These are phyloP conservation scores for Tremella mesenterica DNA, from an alignment of 768 basidiomycete species.

Conservation along the genomic window DNA sequence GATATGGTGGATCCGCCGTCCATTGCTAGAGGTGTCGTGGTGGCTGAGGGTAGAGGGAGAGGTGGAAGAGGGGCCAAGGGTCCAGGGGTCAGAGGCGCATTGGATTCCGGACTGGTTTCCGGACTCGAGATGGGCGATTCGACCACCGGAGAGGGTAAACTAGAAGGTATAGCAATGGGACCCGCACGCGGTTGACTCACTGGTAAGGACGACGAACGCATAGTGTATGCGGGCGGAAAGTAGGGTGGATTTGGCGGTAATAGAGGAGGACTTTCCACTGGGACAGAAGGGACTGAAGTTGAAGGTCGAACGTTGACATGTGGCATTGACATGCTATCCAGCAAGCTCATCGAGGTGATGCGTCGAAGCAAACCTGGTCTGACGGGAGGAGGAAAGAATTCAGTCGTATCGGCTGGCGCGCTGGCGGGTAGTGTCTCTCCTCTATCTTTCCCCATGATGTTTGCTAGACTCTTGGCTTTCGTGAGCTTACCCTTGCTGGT, in stretches of 20 bases:
- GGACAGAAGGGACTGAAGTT: too few relatives aligned
- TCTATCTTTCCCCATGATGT: constrained; percentile 9
- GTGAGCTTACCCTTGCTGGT: constrained; percentile 16
- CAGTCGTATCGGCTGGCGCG: constrained; percentile 7
- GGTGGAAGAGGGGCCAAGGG: constrained; percentile 8
- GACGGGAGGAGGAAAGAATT: constrained; percentile 5
- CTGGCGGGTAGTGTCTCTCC: constrained; percentile 5
- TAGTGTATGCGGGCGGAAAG: constrained; percentile 13
- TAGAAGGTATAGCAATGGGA: too few relatives aligned
- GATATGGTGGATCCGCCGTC: constrained; percentile 1
- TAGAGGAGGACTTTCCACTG: constrained; percentile 33
- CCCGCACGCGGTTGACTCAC: too few relatives aligned
- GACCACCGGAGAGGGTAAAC: too few relatives aligned
- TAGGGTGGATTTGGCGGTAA: constrained; percentile 34
- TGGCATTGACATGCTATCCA: background rate
- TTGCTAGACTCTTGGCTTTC: constrained; percentile 33
- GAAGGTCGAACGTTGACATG: too few relatives aligned
- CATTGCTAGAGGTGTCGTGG: constrained; percentile 10
- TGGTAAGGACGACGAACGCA: too few relatives aligned
- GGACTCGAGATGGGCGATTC: constrained; percentile 5
- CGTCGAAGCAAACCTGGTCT: background rate
- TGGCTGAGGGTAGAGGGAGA: constrained; percentile 9
- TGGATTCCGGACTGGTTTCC: constrained; percentile 8
- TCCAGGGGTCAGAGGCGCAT: constrained; percentile 1
- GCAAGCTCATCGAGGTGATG: background rate